Conservation (phyloP, 1,284 basidiomycete genomes). For the Psilocybe mexicana region DNA sequence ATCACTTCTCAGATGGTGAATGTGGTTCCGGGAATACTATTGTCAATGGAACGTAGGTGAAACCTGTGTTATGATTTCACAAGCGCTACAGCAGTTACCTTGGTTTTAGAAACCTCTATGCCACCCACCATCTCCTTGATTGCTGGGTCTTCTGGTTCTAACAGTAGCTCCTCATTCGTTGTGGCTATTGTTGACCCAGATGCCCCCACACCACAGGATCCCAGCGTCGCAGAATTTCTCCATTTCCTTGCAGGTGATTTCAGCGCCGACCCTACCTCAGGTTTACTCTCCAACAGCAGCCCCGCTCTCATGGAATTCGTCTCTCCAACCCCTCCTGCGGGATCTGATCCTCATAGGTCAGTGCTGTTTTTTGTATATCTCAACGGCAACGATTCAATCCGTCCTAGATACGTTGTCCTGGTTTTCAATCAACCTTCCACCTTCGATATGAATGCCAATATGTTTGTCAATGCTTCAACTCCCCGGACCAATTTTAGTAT, state of each 20-base stretch:
- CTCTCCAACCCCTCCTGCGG: constrained; percentile 42
- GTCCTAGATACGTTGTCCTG: constrained; percentile 36
- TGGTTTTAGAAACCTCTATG: constrained; percentile 36
- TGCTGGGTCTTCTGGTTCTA: not conserved
- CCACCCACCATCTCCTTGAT: constrained; percentile 28
- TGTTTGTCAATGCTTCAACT: constrained; percentile 34
- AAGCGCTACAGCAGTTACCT: not conserved
- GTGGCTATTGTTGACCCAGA: constrained; percentile 51
- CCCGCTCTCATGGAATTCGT: constrained; percentile 43
- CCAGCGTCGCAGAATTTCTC: constrained; percentile 41
- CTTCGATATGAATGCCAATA: constrained; percentile 27
- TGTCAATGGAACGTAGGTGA: constrained; percentile 43
- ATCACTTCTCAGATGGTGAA: constrained; percentile 29
- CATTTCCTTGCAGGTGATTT: constrained; percentile 48
- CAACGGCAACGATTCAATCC: not conserved
- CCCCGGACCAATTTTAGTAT: constrained; percentile 37
- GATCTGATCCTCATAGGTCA: constrained; percentile 52
- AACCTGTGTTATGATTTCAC: not conserved
- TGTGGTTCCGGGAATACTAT: constrained; percentile 39
- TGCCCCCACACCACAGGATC: constrained; percentile 46
- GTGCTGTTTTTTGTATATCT: constrained; percentile 10
- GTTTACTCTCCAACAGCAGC: constrained; percentile 37
- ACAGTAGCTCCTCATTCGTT: constrained; percentile 32
- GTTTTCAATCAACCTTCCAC: constrained; percentile 33
- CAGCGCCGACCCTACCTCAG: constrained; percentile 28